Conservation (phyloP, 2,329 filamentous ascomycete genomes). For the Fusarium liriodendri region DNA sequence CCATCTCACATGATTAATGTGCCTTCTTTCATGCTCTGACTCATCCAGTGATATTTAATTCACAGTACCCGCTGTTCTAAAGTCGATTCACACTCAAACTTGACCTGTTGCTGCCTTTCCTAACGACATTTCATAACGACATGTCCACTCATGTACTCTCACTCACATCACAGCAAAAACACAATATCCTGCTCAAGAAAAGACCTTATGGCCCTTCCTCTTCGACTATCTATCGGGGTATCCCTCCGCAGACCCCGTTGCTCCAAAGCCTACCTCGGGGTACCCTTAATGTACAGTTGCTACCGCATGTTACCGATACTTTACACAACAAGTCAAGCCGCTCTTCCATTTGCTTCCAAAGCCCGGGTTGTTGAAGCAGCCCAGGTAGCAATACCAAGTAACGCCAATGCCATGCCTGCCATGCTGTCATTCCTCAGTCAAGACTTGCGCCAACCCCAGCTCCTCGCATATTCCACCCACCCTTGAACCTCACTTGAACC, state of each 20-base stretch:
- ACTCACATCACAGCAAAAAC: background rate
- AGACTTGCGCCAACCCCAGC: conserved; percentile 27
- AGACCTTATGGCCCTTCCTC: conserved; percentile 5
- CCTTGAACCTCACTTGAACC: conserved; percentile 3
- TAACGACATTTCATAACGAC: too few relatives aligned
- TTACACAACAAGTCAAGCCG: conserved; percentile 39
- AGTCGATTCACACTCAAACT: background rate
- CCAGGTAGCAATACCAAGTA: conserved; percentile 36
- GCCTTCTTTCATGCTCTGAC: background rate
- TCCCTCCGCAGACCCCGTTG: background rate
- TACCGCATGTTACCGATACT: conserved; percentile 35
- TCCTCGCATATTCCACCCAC: conserved; percentile 16
- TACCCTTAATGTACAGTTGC: conserved; percentile 40
- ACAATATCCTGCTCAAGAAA: background rate
- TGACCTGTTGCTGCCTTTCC: background rate
- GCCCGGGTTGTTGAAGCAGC: conserved; percentile 19
- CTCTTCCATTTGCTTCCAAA: conserved; percentile 33
- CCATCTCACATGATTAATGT: background rate
- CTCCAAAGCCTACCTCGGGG: conserved; percentile 1
- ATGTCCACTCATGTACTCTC: background rate
- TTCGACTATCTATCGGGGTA: conserved; percentile 29
- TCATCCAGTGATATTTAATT: background rate
- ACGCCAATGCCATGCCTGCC: conserved; percentile 52
- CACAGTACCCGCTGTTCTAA: background rate
- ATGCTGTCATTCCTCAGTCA: conserved; percentile 43